Evolutionary conservation across 495 filamentous ascomycete genomes (phyloP).

Genomic region (Penicillium goetzii): DNA sequence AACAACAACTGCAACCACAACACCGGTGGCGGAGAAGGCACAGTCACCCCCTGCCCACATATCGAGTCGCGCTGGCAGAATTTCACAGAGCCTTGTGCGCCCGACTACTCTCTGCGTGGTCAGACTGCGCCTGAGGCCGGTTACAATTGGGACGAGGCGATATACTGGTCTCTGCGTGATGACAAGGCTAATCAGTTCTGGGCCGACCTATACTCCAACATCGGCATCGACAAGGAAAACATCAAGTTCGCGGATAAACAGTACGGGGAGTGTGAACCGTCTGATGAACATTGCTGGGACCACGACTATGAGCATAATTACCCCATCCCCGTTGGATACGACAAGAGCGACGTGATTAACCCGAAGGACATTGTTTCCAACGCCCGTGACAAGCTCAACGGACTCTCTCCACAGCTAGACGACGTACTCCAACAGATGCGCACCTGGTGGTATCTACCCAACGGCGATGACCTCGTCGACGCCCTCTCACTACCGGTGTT

Average conservation of each 20-base stretch:
- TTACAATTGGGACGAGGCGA: neutral
- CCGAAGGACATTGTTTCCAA: neutral
- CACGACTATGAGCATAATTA: neutral
- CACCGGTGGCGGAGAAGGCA: too few species aligned
- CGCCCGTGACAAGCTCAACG: neutral
- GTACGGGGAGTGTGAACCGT: too few species aligned
- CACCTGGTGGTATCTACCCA: neutral
- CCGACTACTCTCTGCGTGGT: too few species aligned
- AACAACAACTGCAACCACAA: too few species aligned
- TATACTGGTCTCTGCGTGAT: neutral
- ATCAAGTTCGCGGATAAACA: too few species aligned
- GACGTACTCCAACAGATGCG: neutral
- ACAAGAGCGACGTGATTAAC: neutral
- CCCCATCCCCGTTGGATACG: neutral
- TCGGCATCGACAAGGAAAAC: neutral
- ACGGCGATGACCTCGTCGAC: neutral
- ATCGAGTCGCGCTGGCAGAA: too few species aligned
- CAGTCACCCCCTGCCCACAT: too few species aligned
- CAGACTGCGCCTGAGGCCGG: neutral
- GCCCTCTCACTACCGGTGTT: neutral
- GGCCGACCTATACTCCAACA: neutral
- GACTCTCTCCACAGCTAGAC: too few species aligned
- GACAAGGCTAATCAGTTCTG: neutral
- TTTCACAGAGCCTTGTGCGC: too few species aligned
- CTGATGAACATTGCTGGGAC: neutral